Base-by-base conservation (phyloP, 176 grass and related monocot species). In the Raddia distichophylla region DNA sequence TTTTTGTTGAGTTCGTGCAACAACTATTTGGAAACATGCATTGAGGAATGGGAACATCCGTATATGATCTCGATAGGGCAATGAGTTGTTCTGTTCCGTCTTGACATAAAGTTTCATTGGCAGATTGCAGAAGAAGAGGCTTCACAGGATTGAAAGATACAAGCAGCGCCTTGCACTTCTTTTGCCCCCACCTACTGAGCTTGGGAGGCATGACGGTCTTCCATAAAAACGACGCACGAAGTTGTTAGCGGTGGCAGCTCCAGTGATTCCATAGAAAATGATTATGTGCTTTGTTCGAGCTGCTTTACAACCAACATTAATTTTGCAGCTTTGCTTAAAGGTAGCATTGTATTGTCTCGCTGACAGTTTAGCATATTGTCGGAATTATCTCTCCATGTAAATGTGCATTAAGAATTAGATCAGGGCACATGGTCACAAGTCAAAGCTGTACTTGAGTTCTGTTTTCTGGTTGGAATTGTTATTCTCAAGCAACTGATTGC, bases 121-220 rank as follows among this genome's bases (percentile, higher is more conserved):
- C 80, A 94, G 92, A 63, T 87, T 94, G 74, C 63, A 80, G 51
- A 94, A 83, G 79, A 78, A 91, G 40, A 69, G 92, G 51, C 87
- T 82, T 55, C 78, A 71, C 12, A 84, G 89, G 84, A 94, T 94
- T n/a, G 89, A 94, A 85, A 78, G 92, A 81, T 94, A 89, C 82
- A 94, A 91, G 73, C 89, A 94, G 68, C 87, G 92, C 35, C 87
- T 94, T n/a, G 84, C 89, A 13, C 87, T 94, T 80, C 92, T 94
- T 75, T 68, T 92, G 34, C 90, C 90, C 35, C 87, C 87, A 19
- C 86, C 86, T 60, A 84, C 75, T 35, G 90, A 92, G 17, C 75
- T 77, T 60, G 84, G 83, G 7, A 78, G 62, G 71, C 69, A 86
- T 55, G 90, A 92, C 7, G 27, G 54, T 50, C 56, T 53, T 75